Conservation (phyloP, 177 flowering plant genomes). For the Vitis hybrid region DNA sequence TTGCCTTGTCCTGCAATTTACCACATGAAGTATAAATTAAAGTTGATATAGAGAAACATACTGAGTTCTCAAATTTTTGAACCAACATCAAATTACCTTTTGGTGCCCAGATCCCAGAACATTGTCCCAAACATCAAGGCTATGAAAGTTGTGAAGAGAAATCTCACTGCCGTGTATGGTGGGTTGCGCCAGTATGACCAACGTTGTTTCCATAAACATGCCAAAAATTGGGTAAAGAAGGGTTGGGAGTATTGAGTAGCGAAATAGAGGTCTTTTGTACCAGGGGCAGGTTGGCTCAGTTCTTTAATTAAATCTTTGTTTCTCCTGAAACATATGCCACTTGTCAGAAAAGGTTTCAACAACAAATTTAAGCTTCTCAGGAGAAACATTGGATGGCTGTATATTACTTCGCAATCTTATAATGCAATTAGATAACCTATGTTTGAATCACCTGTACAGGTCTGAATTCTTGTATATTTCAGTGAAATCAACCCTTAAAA, state of each 20-base stretch:
- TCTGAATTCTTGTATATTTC: slow-evolving; percentile 67
- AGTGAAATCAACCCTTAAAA: slow-evolving; percentile 55
- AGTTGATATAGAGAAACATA: too few relatives aligned
- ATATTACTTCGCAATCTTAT: too few relatives aligned
- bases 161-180: too few relatives aligned
- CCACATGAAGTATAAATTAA: too few relatives aligned
- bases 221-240: slow-evolving; percentile 36
- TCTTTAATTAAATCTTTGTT: slow-evolving; percentile 48
- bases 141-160: too few relatives aligned
- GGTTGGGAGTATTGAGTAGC: slow-evolving; percentile 42
- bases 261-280: slow-evolving; percentile 43
- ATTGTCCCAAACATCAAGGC: too few relatives aligned
- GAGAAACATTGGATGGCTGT: too few relatives aligned
- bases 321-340: slow-evolving; percentile 36
- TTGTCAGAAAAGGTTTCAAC: neutral
- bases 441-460: slow-evolving; percentile 39
- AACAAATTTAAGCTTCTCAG: neutral
- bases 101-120: too few relatives aligned
- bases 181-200: slow-evolving; percentile 57
- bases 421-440: neutral
- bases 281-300: slow-evolving; percentile 38
- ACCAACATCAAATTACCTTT: too few relatives aligned
- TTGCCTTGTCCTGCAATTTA: too few relatives aligned
- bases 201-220: slow-evolving; percentile 55
- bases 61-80: too few relatives aligned